A percentile compares a stretch with the other conserved stretches of the same genome.
Evolutionary conservation across 176 grass and related monocot genomes (phyloP).

Genomic region (Melocanna baccifera): DNA sequence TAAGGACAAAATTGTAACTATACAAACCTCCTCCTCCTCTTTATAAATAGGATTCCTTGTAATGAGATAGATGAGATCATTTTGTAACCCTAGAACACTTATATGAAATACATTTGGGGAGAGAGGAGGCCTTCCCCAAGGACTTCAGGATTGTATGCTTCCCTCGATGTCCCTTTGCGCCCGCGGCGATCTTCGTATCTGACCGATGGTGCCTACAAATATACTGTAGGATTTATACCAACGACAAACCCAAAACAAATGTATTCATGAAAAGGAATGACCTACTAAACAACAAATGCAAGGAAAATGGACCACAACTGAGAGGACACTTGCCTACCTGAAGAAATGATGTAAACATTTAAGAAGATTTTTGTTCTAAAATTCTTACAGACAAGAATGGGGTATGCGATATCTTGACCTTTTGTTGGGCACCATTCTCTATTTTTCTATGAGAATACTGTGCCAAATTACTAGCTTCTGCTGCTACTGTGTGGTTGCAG

Average conservation of each 20-base stretch:
- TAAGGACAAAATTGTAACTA: no score
- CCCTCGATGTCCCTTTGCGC: no score
- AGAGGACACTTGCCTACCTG: neutral
- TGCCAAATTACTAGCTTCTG: neutral
- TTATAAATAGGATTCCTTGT: no score
- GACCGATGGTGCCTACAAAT: no score
- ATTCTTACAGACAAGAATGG: neutral
- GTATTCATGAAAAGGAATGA: neutral
- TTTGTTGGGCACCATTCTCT: neutral
- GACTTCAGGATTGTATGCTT: no score
- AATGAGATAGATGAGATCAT: no score
- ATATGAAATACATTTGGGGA: no score
- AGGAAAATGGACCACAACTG: neutral
- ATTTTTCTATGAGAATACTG: neutral
- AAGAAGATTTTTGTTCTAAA: neutral
- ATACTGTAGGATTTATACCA: no score
- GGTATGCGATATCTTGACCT: neutral
- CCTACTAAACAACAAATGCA: neutral
- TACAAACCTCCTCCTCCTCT: no score
- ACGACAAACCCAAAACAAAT: neutral
- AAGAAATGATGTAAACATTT: neutral
- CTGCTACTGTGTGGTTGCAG: neutral
- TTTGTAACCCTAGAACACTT: no score
- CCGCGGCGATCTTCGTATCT: no score
- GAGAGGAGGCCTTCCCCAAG: no score